Evolutionary conservation across 106 monocot species (phyloP), one percentile per base, ranked within the genome.

Genomic region (Acanthochlamys bracteata): DNA sequence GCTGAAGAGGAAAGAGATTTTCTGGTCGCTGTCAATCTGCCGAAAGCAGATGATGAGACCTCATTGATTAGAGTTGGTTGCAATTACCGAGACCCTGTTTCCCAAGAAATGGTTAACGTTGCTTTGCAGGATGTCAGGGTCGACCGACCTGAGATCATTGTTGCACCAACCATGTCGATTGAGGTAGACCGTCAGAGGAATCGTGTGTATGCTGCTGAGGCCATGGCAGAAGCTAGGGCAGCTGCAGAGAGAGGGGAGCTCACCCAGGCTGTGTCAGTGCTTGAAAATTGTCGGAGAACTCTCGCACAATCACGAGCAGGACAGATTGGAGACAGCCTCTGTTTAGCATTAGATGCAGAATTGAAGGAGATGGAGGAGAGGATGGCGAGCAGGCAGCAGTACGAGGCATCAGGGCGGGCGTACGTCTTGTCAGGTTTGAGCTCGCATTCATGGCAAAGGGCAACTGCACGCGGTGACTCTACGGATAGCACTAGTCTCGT

Each of bases 381-480:
- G 69, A 96, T 96, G 95, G 76, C 75, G 16, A 88, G 67, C 53
- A 66, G 76, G 66, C 84, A 87, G 61, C 60, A 70, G 53, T 96
- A 96, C 25, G 84, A 90, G 65, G 69, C 69, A 17, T 88, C 95
- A 14, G 95, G 95, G 16, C 74, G 95, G 51, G 95, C 95, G 7
- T 96, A 96, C 20, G 72, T 96, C 49, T 75, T 90, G 19, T 90
- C 95, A 0, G 95, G 95, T 3, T 27, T 96, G 66, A 96, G 95
- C 73, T 96, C 95, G 14, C 95, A 96, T 59, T 87, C 90, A 15
- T 88, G 84, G 95, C 95, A 96, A 76, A 77, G 90, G 52, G 95
- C 90, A 14, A 96, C 95, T 0, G 74, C 95, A 4, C 78, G 95
- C 11, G 86, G 94, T 11, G 82, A 82, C 71, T 95, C 90, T 0